Evolutionary conservation across 2,329 filamentous ascomycete species (phyloP), one percentile per base, ranked within the genome.

Genomic region (Podosphaera xanthii): DNA sequence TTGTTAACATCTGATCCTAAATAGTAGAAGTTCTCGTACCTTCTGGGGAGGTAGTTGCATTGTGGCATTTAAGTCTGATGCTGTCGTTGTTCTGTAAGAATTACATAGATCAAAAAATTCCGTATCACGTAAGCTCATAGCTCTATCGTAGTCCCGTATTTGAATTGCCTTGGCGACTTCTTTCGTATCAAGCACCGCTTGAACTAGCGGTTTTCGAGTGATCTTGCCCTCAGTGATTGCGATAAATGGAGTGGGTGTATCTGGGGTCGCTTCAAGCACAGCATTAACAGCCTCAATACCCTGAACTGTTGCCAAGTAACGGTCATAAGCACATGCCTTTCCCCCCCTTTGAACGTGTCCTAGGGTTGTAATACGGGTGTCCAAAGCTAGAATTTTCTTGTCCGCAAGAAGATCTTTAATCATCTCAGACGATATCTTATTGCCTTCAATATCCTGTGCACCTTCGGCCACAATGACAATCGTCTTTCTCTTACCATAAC

Each of bases 191-290:
- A 80, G 75, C 9, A 98, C 92, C 1, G 92, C 90, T 69, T 94
- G 80, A 75, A 97, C 86, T 34, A 98, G 75, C 30, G 89, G 85
- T 66, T 90, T 89, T 59, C 90, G 82, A 63, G 89, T 83, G 69
- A 98, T 97, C 75, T 98, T 94, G 78, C 97, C 97, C 75, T 98
- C 92, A 63, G 84, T 90, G 65, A 98, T 90, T 65, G 89, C 90
- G 69, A 98, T 97, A 68, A 98, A 90, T 60, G 89, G 91, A 56
- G 89, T 95, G 59, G 88, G 87, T 0, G 87, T 91, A 50, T 92
- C 85, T 8, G 92, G 89, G 0, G 83, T 94, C 57, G 88, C 87
- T 64, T 94, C 87, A 35, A 96, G 77, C 22, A 96, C 87, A 31
- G 91, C 90, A 67, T 86, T 88, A 67, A 97, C 90, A 33, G 90